Percentiles rank a stretch among this genome's conserved stretches.
Evolutionary conservation across 495 filamentous ascomycete species (phyloP).

Genomic region (Daldinia childiae): DNA sequence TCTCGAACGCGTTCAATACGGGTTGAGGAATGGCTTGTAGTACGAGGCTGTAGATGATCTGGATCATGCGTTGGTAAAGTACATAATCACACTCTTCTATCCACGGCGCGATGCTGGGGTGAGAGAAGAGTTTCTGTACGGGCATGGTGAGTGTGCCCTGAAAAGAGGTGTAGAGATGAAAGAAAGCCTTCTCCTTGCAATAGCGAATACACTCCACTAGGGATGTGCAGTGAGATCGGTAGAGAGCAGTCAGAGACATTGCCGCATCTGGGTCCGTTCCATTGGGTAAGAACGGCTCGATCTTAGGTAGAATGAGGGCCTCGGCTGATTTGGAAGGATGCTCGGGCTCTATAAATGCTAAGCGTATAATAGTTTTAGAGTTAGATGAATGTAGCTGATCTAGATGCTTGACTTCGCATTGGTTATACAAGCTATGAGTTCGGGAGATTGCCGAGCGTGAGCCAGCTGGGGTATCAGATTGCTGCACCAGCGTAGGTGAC

Average conservation of each 20-base stretch:
- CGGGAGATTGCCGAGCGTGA: constrained; percentile 14
- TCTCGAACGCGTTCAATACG: constrained; percentile 83
- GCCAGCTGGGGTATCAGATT: constrained; percentile 32
- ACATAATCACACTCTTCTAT: constrained; percentile 94
- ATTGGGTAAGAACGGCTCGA: constrained; percentile 76
- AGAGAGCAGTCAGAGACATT: constrained; percentile 81
- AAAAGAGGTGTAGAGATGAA: constrained; percentile 94
- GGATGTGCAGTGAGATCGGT: constrained; percentile 92
- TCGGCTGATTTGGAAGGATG: constrained; percentile 66
- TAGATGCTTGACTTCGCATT: constrained; percentile 56
- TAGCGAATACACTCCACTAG: constrained; percentile 94
- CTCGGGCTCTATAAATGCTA: constrained; percentile 68
- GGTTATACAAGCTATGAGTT: constrained; percentile 61
- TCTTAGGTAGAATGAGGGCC: constrained; percentile 77
- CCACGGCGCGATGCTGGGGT: constrained; percentile 86
- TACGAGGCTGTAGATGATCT: constrained; percentile 82
- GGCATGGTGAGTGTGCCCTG: constrained; percentile 95
- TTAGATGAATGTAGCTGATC: constrained; percentile 57
- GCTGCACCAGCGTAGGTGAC: constrained; percentile 61
- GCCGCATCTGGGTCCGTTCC: constrained; percentile 85
- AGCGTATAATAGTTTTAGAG: constrained; percentile 69
- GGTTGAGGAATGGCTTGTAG: constrained; percentile 87
- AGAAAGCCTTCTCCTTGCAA: constrained; percentile 93
- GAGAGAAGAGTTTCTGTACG: constrained; percentile 90
- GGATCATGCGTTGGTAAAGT: constrained; percentile 96